Evolutionary conservation across 768 basidiomycete genomes (phyloP), one percentile per base, ranked within the genome.

Genomic region (Cystofilobasidium ferigula): DNA sequence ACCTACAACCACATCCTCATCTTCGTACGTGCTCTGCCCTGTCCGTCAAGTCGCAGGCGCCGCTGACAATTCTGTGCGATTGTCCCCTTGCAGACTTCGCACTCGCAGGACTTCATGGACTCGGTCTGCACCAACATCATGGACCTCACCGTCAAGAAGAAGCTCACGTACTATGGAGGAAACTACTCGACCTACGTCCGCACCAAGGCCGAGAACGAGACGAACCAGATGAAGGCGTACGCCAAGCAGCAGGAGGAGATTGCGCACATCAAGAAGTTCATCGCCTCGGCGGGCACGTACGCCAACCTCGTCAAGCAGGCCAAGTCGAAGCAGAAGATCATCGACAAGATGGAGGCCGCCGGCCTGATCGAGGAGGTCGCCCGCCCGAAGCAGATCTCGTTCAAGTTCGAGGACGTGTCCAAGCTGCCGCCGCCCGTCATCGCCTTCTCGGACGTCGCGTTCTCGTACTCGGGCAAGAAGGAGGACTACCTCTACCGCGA

Each of bases 261-360:
- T 71, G 83, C 84, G 28, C 94, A 99, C 78, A 97, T 98, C 78
- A 98, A 97, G 79, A 91, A 94, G 92, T 92, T 73, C 62, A 82
- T 76, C 97, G 90, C 95, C 9, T 93, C 90, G n/a, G 94, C 94
- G 40, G 94, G 94, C 83, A 99, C 94, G 40, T 99, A 98, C 75
- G 95, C 94, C 71, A 99, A 99, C 77, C 84, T 99, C 71, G 94
- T 99, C 72, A 89, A 86, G 73, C 94, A 99, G 78, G 94, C 94
- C 71, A 97, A 99, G 79, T 97, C 93, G 59, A 99, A 99, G 77
- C 94, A 99, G 78, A 99, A 99, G 83, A 98, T 99, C 70, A 94
- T 99, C 78, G 94, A 99, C 82, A 99, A 99, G 84, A 99, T 99
- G 94, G 95, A 99, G 81, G 94, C 94, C 32, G 94, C 93, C 18